Base-by-base conservation (phyloP, 2,329 filamentous ascomycete species). In the Laburnicola sp. region DNA sequence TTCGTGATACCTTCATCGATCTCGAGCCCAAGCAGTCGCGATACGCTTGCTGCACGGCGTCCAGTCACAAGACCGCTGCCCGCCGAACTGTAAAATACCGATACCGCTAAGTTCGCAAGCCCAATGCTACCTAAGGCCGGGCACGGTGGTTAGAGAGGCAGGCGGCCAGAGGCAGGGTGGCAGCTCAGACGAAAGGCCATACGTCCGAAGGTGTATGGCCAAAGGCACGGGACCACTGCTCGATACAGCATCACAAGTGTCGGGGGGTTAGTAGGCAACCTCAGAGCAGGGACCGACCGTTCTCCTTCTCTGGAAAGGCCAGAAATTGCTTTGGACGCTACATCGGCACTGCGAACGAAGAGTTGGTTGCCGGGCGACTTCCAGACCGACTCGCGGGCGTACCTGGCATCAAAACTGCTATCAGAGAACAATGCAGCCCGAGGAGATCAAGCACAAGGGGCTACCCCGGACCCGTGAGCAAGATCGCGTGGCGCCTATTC, bases 101-200 rank as follows among this genome's bases (percentile, higher is more conserved):
- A 51, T 45, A 44, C 34, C 31, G 41, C 45, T 36, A 35, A 37
- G 23, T 30, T 40, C 32, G 35, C 4, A 42, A 55, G 43, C 44
- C 32, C 39, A 34, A 52, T 56, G 51, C 48, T 47, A 62, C 50
- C 21, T 50, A 57, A 54, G 49, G 25, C 25, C 42, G 16, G 37
- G 35, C 5, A 23, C 27, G 21, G 47, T 43, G 6, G 32, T 54
- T 16, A 45, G 47, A 48, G 47, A 48, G 42, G 40, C 48, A 23
- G 45, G 35, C 27, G 51, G 45, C 45, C 38, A 16, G 23, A 44
- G 47, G 42, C 34, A 57, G 51, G 54, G 53, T 47, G 53, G 51
- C 48, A 55, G 38, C 25, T 41, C 49, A 9, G n/a, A 30, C 30
- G 21, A 26, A 51, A 31, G 45, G 45, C 46, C 22, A 42, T 54